Evolutionary conservation across 345 rosid species (phyloP).

Genomic region (Crucihimalaya himalaica): DNA sequence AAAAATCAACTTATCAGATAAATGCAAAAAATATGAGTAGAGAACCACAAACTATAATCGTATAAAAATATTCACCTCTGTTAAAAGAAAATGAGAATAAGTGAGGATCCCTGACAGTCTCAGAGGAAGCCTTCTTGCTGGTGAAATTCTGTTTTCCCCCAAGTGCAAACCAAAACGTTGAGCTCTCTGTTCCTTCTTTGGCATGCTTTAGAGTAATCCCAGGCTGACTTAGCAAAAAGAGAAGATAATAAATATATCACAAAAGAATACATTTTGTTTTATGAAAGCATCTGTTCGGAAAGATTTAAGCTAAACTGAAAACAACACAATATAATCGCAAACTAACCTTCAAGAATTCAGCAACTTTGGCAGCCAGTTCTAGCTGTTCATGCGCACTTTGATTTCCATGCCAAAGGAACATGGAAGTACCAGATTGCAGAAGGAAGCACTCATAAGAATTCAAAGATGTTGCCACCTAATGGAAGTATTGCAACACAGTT

Average conservation of each 20-base stretch:
- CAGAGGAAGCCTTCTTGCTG: slow-evolving; percentile 66
- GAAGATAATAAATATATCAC: slow-evolving; percentile 2
- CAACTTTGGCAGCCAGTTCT: slow-evolving; percentile 77
- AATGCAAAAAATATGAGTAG: neutral
- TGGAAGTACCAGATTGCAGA: slow-evolving; percentile 91
- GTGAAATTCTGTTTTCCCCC: slow-evolving; percentile 94
- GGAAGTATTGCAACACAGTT: neutral
- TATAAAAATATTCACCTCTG: slow-evolving; percentile 52
- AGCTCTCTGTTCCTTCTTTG: slow-evolving; percentile 98
- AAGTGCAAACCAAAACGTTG: slow-evolving; percentile 92
- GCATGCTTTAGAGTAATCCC: slow-evolving; percentile 87
- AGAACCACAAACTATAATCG: neutral
- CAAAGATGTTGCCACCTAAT: slow-evolving; percentile 84
- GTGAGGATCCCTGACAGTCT: slow-evolving; percentile 83
- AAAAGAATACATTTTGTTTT: no score
- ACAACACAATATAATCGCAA: neutral
- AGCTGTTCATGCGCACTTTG: slow-evolving; percentile 93
- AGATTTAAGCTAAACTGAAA: slow-evolving; percentile 5
- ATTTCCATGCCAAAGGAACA: slow-evolving; percentile 94
- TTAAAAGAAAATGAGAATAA: slow-evolving; percentile 68
- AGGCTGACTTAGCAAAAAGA: slow-evolving; percentile 58
- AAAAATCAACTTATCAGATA: slow-evolving; percentile 13
- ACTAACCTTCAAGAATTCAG: slow-evolving; percentile 84
- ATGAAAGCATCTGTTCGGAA: neutral
- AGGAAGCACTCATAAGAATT: slow-evolving; percentile 86